Conservation (phyloP, 2,329 filamentous ascomycete genomes). For the Diaporthe longicolla region DNA sequence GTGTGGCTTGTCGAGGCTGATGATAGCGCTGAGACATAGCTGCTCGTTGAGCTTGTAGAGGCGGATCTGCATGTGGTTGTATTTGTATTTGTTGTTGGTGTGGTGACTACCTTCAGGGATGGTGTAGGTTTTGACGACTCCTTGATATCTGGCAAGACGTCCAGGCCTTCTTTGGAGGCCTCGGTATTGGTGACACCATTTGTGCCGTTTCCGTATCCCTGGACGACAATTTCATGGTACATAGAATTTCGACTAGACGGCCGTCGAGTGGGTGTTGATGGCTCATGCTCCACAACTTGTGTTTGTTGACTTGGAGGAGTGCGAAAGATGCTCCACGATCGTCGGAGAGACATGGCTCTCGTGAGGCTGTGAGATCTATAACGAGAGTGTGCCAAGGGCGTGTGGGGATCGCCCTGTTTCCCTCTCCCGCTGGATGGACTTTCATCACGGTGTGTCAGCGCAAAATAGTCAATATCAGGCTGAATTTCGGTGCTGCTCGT, state of each 20-base stretch:
- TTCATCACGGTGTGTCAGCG: constrained; percentile 55
- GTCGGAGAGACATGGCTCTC: constrained; percentile 50
- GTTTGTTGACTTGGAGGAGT: constrained; percentile 23
- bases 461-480: constrained; percentile 70
- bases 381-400: not conserved
- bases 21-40: constrained; percentile 20
- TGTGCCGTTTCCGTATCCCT: constrained; percentile 68
- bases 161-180: not conserved
- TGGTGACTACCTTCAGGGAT: constrained; percentile 6
- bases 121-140: not conserved
- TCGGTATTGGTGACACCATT: constrained; percentile 52
- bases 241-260: constrained; percentile 44
- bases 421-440: not conserved
- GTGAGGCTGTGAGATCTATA: constrained; percentile 47
- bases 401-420: not conserved
- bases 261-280: constrained; percentile 1
- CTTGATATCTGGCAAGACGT: constrained; percentile 3
- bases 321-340: constrained; percentile 53
- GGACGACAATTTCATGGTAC: constrained; percentile 67
- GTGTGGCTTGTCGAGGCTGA: constrained; percentile 25
- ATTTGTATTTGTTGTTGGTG: not conserved
- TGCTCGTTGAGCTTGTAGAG: constrained; percentile 40
- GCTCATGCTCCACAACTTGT: not conserved
- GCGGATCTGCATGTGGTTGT: constrained; percentile 34
- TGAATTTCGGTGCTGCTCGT: constrained; percentile 54